phyloP scores from a whole-genome alignment of 2,329 filamentous ascomycete genomes.

The Trichoderma sp. region DNA sequence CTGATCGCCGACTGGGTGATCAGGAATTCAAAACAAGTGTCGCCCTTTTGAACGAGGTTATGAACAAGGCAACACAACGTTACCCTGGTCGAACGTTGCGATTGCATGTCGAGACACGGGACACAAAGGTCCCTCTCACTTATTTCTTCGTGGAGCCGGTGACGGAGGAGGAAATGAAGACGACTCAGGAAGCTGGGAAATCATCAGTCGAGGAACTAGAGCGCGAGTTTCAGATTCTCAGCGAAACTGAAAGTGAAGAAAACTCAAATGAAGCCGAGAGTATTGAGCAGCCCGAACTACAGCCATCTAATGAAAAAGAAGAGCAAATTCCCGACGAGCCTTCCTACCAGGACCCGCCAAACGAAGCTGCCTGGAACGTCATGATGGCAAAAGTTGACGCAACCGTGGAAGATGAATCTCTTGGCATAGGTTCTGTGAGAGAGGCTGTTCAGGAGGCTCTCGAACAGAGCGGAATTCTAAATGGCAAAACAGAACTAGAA shows the following conservation, averaged over 20 bases:
- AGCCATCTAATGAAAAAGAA: slow-evolving; percentile 26
- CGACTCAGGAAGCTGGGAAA: slow-evolving; percentile 68
- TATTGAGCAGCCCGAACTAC: slow-evolving; percentile 23
- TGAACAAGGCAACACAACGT: slow-evolving; percentile 70
- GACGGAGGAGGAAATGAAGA: slow-evolving; percentile 64
- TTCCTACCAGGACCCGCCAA: slow-evolving; percentile 26
- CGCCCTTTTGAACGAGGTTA: slow-evolving; percentile 70
- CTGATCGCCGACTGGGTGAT: slow-evolving; percentile 66
- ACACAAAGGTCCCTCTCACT: slow-evolving; percentile 62
- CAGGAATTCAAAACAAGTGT: slow-evolving; percentile 83
- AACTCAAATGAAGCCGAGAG: slow-evolving; percentile 23
- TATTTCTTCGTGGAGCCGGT: slow-evolving; percentile 90
- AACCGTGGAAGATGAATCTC: slow-evolving; percentile 56
- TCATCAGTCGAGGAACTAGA: slow-evolving; percentile 68
- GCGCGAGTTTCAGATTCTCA: slow-evolving; percentile 54
- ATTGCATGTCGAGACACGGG: slow-evolving; percentile 76
- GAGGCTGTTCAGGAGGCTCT: slow-evolving; percentile 56
- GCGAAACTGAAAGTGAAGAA: slow-evolving; percentile 32
- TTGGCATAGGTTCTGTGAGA: slow-evolving; percentile 49
- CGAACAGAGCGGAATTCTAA: slow-evolving; percentile 52
- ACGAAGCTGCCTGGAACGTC: slow-evolving; percentile 49
- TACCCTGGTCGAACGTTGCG: slow-evolving; percentile 77
- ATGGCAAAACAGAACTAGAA: slow-evolving; percentile 44
- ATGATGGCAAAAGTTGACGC: slow-evolving; percentile 55
- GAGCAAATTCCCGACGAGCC: slow-evolving; percentile 25